A percentile compares a stretch with the other conserved stretches of the same genome.
These are phyloP conservation scores for Amanita thiersii DNA, from an alignment of 768 basidiomycete species.

Conservation along the genomic window DNA sequence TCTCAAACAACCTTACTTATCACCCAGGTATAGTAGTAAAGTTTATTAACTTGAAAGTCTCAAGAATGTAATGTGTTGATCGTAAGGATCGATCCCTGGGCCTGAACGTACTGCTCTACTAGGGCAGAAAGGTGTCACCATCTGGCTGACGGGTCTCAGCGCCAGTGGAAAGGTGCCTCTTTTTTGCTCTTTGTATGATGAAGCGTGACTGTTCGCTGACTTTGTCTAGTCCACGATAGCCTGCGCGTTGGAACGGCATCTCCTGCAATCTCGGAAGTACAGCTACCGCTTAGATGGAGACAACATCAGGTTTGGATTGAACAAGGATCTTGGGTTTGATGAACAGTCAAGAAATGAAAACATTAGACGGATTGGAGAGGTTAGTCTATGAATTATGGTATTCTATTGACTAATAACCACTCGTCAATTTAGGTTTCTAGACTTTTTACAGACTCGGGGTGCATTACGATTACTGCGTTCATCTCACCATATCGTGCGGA, in stretches of 20 bases:
- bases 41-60: background rate
- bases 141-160: constrained; percentile 96
- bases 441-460: constrained; percentile 84
- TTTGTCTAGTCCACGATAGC: constrained; percentile 82
- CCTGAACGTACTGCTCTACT: constrained; percentile 62
- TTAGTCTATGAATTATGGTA: constrained; percentile 18
- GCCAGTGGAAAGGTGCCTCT: constrained; percentile 82
- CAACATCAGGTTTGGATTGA: constrained; percentile 91
- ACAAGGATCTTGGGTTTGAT: constrained; percentile 94
- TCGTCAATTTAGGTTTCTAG: constrained; percentile 70
- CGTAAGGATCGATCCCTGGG: constrained; percentile 61
- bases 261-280: constrained; percentile 80
- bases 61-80: background rate
- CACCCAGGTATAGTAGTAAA: constrained; percentile 14
- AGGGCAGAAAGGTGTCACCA: constrained; percentile 78
- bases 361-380: constrained; percentile 96
- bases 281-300: constrained; percentile 94
- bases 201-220: background rate
- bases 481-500: constrained; percentile 96
- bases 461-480: constrained; percentile 88
- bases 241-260: constrained; percentile 92
- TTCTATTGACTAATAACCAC: background rate
- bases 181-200: background rate
- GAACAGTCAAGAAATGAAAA: constrained; percentile 90
- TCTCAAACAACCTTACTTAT: constrained; percentile 7